Evolutionary conservation across 2,329 filamentous ascomycete species (phyloP).

Genomic region (Tolypocladium ovalisporum): DNA sequence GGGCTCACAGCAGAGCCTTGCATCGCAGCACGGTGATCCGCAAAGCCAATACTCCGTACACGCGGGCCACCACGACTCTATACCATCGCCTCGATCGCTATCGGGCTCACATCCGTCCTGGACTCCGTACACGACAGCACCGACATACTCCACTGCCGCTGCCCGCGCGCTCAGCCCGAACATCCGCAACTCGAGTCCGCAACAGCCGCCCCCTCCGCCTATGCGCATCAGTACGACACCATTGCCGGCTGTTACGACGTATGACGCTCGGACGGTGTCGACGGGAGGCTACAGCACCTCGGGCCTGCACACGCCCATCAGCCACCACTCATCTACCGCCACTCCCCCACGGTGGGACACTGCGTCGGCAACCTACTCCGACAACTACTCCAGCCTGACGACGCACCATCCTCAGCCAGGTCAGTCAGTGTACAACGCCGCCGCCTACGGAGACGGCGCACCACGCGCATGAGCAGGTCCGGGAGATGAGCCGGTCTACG

Average conservation of each 20-base stretch:
- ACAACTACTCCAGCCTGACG: conserved; percentile 26
- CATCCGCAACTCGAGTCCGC: conserved; percentile 23
- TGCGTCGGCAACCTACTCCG: conserved; percentile 24
- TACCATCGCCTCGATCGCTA: conserved; percentile 42
- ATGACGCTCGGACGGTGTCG: conserved; percentile 23
- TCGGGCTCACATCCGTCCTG: conserved; percentile 37
- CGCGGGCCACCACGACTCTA: conserved; percentile 34
- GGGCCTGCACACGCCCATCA: conserved; percentile 28
- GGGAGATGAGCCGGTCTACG: neutral
- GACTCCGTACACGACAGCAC: conserved; percentile 30
- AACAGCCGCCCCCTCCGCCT: conserved; percentile 18
- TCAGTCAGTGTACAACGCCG: conserved; percentile 28
- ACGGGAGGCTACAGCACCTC: conserved; percentile 25
- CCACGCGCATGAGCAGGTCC: conserved; percentile 26
- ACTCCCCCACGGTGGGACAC: conserved; percentile 31
- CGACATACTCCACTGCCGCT: conserved; percentile 20
- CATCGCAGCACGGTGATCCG: conserved; percentile 17
- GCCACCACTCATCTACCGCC: conserved; percentile 23
- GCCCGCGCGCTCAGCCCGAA: conserved; percentile 31
- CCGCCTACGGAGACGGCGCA: conserved; percentile 29
- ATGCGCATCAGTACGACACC: conserved; percentile 25
- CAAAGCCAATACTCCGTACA: conserved; percentile 28
- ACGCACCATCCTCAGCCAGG: conserved; percentile 21
- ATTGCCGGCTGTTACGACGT: conserved; percentile 27
- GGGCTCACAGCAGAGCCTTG: conserved; percentile 16